Evolutionary conservation across 2,329 filamentous ascomycete genomes (phyloP), one percentile per base, ranked within the genome.

Genomic region (Cordyceps javanica): DNA sequence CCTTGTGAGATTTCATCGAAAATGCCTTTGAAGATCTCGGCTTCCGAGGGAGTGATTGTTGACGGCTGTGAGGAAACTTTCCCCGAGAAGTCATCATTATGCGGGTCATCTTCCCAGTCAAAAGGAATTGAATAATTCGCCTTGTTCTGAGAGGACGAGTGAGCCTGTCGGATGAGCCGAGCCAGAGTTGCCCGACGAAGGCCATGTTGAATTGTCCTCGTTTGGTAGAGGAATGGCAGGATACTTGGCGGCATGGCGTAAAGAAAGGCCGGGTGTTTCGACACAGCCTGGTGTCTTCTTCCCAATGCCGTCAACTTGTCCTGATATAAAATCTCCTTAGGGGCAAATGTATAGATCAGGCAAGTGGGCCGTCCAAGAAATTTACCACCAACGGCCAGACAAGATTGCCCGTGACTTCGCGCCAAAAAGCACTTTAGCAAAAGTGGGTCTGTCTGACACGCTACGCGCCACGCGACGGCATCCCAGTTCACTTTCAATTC

Each of bases 221-320:
- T 91, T 62, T 89, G 86, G 67, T 90, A 91, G 7, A 91, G 77
- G 58, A 91, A 91, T 0, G 87, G 85, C 5, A 85, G 72, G 14
- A 84, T 70, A 7, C 81, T 79, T 2, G 75, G 46, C 8, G 46
- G 46, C 55, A 57, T 57, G 36, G 13, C 28, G 53, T 23, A 14
- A 38, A 46, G 48, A 50, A 38, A 50, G 10, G 16, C 1, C 16
- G 23, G 5, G 10, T 41, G 21, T 55, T 5, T 19, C 9, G 28
- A 25, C 19, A 34, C 23, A 39, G 26, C 21, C 42, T 8, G 21
- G 14, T 45, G 52, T 19, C 25, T 14, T 14, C 16, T 38, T 42
- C 8, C 34, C 46, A 16, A 28, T 48, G 25, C n/a, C 8, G 19
- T 50, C 34, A 26, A 28, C 25, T 39, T 34, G 9, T 14, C 32